Evolutionary conservation across 257 asterid genomes (phyloP), one percentile per base, ranked within the genome.

Genomic region (Solanum medicagineum): DNA sequence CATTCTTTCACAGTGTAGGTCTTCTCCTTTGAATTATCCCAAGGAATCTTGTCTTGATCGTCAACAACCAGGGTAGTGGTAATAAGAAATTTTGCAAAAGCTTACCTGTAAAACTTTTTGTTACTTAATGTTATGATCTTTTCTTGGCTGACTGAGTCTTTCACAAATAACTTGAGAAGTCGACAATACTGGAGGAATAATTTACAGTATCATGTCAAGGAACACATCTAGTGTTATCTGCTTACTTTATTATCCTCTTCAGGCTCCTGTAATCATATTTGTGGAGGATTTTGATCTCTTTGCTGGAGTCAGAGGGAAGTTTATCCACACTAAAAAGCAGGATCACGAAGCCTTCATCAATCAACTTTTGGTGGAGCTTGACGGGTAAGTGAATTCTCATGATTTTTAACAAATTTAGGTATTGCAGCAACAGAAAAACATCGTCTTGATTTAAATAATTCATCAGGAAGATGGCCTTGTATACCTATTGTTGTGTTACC

Each of bases 241-340:
- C 83, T 77, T 51, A 77, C 83, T 22, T 49, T 60, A 42, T 87
- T 29, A 57, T 86, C 85, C 88, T 86, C 83, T 88, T 81, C 88
- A 97, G 98, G 99, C 98, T 87, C 99, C 99, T 86, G 99, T 97
- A 85, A 97, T 97, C 90, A 93, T 97, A 88, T 94, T 94, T 84
- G 99, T 97, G 89, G 99, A 97, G 90, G 99, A 97, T 84, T 95
- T 97, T 85, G 99, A 97, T 88, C 97, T 92, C 90, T 97, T 97
- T 90, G 98, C 98, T 91, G 99, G 99, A 85, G 98, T 94, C 84
- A 94, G 99, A 42, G 99, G 99, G 84, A 92, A 93, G 89, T 93
- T 92, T 88, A 88, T 94, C 81, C 97, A 94, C 92, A 95, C 98
- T 86, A 92, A 92, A 90, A 92, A 93, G 90, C 98, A 94, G 92